A percentile compares a stretch with the other conserved stretches of the same genome.
These are phyloP conservation scores for Brassica cretica DNA, from an alignment of 345 rosid genomes.

Conservation along the genomic window DNA sequence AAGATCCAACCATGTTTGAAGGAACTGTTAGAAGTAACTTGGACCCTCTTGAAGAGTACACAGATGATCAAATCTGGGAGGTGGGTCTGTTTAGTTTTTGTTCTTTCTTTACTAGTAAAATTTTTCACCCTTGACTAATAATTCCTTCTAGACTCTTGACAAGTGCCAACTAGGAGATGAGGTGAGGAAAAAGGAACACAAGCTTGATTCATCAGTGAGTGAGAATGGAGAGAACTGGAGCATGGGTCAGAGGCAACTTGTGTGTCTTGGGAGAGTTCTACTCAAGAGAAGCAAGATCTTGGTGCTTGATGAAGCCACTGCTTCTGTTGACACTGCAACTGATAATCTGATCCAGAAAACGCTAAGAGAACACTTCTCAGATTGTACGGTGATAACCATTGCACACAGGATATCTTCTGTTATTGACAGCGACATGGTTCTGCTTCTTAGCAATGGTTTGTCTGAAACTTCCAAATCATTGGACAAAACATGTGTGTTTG, in stretches of 20 bases:
- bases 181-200: slow-evolving; percentile 74
- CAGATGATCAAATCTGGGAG: slow-evolving; percentile 90
- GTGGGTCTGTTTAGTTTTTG: slow-evolving; percentile 38
- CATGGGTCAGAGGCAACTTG: slow-evolving; percentile 87
- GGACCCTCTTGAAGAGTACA: slow-evolving; percentile 86
- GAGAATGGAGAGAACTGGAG: slow-evolving; percentile 98
- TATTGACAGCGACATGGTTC: slow-evolving; percentile 77
- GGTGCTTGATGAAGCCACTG: slow-evolving; percentile 90
- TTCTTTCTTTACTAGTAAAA: background rate
- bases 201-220: slow-evolving; percentile 68
- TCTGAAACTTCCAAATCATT: slow-evolving; percentile 9
- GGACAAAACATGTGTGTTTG: background rate
- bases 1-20: slow-evolving; percentile 94
- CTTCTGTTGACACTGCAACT: slow-evolving; percentile 85
- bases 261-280: slow-evolving; percentile 80
- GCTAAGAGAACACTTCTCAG: slow-evolving; percentile 57
- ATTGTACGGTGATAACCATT: slow-evolving; percentile 72
- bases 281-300: slow-evolving; percentile 76
- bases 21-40: slow-evolving; percentile 82
- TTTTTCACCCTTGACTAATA: slow-evolving; percentile 4
- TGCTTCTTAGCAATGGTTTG: slow-evolving; percentile 71
- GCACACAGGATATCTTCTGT: slow-evolving; percentile 89
- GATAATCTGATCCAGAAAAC: slow-evolving; percentile 84
- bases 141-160: slow-evolving; percentile 62
- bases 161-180: slow-evolving; percentile 94